Base-by-base conservation (phyloP, 2,329 filamentous ascomycete species). In the Neoascochyta sp. region DNA sequence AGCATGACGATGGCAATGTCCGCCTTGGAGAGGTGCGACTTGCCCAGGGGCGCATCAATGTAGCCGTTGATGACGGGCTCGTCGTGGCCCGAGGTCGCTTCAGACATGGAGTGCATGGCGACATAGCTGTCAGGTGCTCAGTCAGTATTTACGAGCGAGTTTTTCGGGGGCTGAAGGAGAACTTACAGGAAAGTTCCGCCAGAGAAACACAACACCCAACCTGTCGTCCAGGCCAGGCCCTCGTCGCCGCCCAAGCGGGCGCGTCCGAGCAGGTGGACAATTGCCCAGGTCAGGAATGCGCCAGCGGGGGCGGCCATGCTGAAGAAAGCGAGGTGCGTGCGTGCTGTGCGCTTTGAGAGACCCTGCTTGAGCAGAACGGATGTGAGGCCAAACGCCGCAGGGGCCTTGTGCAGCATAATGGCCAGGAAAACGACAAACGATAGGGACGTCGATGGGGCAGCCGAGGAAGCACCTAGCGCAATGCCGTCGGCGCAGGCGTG, bases 21-120 rank as follows among this genome's bases (percentile, higher is more conserved):
- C 7, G 42, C 41, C 23, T 54, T 58, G 20, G 53, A 73, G 63
- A 55, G 74, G 74, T 35, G 71, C 67, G 52, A 75, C 70, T 22
- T 66, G 50, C 19, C 59, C 34, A 45, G 33, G 27, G 81, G 79
- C 19, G 52, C 47, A 34, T 75, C 68, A n/a, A 78, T 69, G 41
- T 80, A 71, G 29, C 67, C 63, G 16, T 73, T 66, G 2, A 65
- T 58, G 7, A 64, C 62, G 29, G 46, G 52, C 22, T 62, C 54
- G 6, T 56, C 49, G 12, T 45, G 45, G 10, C 36, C 33, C 7
- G 51, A 41, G 9, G 71, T 68, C 13, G 81, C 77, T 53, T 95
- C 89, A 57, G 93, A 86, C 87, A 96, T 95, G 1, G 89, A 88
- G 57, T 98, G 92, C 89, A 96, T 95, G 1, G 92, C 92, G 23